Evolutionary conservation across 192 early-diverging fungal species (phyloP).

Genomic region (Funneliformis mosseae): DNA sequence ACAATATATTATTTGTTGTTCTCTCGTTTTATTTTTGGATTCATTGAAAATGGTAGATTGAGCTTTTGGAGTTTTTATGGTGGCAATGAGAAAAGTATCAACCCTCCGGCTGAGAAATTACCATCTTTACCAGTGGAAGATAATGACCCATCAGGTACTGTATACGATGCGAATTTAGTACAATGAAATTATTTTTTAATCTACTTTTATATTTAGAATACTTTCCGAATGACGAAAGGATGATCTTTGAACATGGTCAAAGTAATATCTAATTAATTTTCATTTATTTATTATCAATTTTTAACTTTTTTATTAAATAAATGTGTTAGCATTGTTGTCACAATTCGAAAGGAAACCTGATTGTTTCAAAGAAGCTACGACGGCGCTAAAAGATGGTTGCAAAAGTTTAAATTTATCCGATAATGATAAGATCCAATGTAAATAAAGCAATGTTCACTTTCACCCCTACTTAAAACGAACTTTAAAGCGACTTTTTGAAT

Average conservation of each 20-base stretch:
- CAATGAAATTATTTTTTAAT: not conserved
- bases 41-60: not conserved
- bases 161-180: not conserved
- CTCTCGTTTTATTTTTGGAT: not conserved
- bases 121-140: not conserved
- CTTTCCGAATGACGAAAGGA: constrained; percentile 30
- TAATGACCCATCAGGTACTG: not conserved
- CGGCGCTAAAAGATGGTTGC: constrained; percentile 39
- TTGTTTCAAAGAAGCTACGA: constrained; percentile 45
- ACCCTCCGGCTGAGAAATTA: not conserved
- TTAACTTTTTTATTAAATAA: not conserved
- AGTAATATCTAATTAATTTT: not conserved
- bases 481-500: constrained; percentile 5
- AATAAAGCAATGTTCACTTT: not conserved
- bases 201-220: too few species aligned
- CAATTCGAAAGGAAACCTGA: constrained; percentile 37
- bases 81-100: not conserved
- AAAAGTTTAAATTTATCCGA: constrained; percentile 40
- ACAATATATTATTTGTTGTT: not conserved
- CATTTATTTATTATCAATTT: not conserved
- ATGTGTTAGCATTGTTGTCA: not conserved
- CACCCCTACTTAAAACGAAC: not conserved
- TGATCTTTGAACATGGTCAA: constrained; percentile 22
- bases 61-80: not conserved
- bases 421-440: constrained; percentile 45